Evolutionary conservation across 1,284 basidiomycete species (phyloP), one percentile per base, ranked within the genome.

Genomic region (Cryptococcus depauperatus): DNA sequence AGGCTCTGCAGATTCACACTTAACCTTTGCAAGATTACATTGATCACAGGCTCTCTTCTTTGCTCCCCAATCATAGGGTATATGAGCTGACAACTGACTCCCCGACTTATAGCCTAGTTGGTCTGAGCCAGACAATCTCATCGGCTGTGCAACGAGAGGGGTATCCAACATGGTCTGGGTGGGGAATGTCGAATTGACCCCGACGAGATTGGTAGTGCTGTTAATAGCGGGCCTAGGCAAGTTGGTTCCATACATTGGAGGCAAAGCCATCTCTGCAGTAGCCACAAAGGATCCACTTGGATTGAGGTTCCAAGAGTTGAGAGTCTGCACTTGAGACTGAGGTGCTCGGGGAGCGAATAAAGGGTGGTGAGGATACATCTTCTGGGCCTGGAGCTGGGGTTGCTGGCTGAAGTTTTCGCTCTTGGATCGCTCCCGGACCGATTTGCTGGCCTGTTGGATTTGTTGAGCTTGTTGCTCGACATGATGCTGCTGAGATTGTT

Each of bases 1-100:
- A 1, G 86, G 86, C 59, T 83, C 84, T 43, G 77, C 77, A 37
- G 83, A 84, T 58, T 88, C 85, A 58, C 86, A 91, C 0, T 84
- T 81, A 8, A 88, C 74, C 58, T 80, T 83, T 8, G 79, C 77
- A 58, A 84, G 81, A 47, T 88, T 85, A 61, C 86, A 90, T 59
- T 89, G 85, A 67, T 89, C 86, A 62, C 86, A 89, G 0, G 70
- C 70, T 40, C 66, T 52, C 51, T 67, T 70, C 56, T 72, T 72
- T 45, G 56, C 48, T 6, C 55, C 59, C 44, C 55, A 55, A n/a
- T 63, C 60, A 35, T 56, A 61, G n/a, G 43, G 42, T 18, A 50
- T 34, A 14, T 29, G 23, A 13, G 47, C 35, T 21, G 46, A 37
- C 22, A 41, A n/a, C 38, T 3, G 11, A 4, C 21, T 26, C 25